phyloP scores from a whole-genome alignment of 1,139 yeast genomes.

The Debaryomyces robertsiae region DNA sequence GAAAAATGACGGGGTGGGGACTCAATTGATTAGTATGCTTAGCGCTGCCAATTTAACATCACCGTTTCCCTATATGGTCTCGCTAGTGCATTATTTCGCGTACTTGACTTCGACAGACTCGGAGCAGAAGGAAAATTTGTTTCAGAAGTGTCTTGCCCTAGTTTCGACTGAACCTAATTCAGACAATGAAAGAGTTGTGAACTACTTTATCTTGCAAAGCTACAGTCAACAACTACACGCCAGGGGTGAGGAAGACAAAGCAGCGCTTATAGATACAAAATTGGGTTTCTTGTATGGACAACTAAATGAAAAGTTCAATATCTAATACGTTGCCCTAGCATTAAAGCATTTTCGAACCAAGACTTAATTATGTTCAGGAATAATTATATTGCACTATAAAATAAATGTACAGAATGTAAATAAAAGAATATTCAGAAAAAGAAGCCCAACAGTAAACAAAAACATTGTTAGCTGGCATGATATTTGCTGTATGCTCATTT shows the following conservation, averaged over 20 bases:
- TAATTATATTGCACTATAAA: conserved; percentile 9
- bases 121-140: conserved; percentile 18
- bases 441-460: conserved; percentile 2
- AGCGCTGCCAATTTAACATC: background rate
- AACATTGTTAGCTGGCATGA: conserved; percentile 8
- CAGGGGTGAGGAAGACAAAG: conserved; percentile 27
- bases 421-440: conserved; percentile 11
- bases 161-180: conserved; percentile 17
- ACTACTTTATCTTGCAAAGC: conserved; percentile 24
- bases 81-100: conserved; percentile 20
- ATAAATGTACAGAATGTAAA: conserved; percentile 22
- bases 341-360: background rate
- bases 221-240: conserved; percentile 20
- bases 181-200: conserved; percentile 25
- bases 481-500: conserved; percentile 13
- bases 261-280: conserved; percentile 27
- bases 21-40: background rate
- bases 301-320: conserved; percentile 19
- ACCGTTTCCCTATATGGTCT: conserved; percentile 20
- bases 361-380: conserved; percentile 1
- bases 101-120: conserved; percentile 20
- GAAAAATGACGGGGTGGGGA: background rate
- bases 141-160: conserved; percentile 19
- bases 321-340: conserved; percentile 11
- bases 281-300: conserved; percentile 20